Base-by-base conservation (phyloP, 2,329 filamentous ascomycete species). In the Trichoderma sp. region DNA sequence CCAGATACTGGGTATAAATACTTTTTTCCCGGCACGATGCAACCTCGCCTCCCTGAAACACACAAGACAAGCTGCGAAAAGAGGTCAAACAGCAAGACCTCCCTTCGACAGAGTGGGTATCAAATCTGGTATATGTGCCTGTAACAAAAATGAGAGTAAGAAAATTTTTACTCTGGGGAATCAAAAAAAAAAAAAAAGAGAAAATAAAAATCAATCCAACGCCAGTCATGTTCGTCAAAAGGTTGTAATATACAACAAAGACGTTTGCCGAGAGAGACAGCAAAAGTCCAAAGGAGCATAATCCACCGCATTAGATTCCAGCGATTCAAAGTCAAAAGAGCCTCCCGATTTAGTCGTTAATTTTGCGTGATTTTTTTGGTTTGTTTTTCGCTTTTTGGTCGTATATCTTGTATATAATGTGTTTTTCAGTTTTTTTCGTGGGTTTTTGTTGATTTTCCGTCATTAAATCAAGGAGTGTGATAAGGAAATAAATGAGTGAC, bases 51-150 rank as follows among this genome's bases (percentile, higher is more conserved):
- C 59, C 59, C 49, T 18, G 66, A 68, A 69, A 69, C 64, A 69
- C 64, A 68, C 63, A 68, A 68, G 43, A 56, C 39, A 51, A 68
- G 43, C 54, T 63, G 54, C 5, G 49, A 70, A 70, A 68, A 39
- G 37, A 65, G 59, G 37, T 51, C 49, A 34, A 49, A 39, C 24
- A 54, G 52, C 51, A 24, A 61, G 66, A 61, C 54, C 54, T 55
- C 39, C 56, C 60, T 28, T 34, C 32, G 43, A 55, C 63, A 59
- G 58, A 56, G 60, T 69, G 71, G 73, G 71, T 73, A 74, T 74
- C 72, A 72, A 71, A 70, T 73, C 69, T 71, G 69, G 56, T 71
- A 67, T 69, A 72, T 69, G 64, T 72, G 67, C 70, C 68, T 66
- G 64, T 59, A 66, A 59, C 39, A 34, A 68, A 68, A 49, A 30